Conservation (phyloP, 1,139 yeast genomes). For the Pichia kudriavzevii region DNA sequence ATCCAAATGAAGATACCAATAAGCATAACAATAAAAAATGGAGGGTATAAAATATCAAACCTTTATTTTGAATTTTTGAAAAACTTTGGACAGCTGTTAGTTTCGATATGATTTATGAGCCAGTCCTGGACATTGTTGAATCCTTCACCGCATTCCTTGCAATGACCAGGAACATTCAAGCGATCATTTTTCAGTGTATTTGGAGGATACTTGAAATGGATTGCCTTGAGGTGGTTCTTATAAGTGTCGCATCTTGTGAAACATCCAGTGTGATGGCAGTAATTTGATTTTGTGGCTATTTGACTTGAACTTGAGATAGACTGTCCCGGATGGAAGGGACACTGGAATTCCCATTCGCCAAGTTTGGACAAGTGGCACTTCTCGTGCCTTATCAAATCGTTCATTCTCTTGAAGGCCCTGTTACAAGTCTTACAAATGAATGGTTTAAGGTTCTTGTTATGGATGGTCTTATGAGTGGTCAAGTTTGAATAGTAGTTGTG, state of each 20-base stretch:
- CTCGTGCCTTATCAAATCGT: conserved; percentile 76
- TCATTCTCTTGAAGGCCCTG: conserved; percentile 83
- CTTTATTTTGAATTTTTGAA: conserved; percentile 10
- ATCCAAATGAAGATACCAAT: no score
- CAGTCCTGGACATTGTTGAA: conserved; percentile 72
- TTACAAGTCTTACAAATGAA: conserved; percentile 70
- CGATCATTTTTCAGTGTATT: conserved; percentile 82
- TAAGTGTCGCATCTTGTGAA: conserved; percentile 87
- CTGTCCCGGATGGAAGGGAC: conserved; percentile 31
- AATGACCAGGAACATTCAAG: conserved; percentile 56
- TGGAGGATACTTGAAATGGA: conserved; percentile 82
- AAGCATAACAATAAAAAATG: no score
- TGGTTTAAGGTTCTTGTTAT: conserved; percentile 68
- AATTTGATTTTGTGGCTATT: no score
- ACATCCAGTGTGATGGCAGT: conserved; percentile 77
- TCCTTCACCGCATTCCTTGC: conserved; percentile 64
- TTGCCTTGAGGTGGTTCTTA: conserved; percentile 82
- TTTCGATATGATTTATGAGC: conserved; percentile 68
- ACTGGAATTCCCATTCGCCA: conserved; percentile 44
- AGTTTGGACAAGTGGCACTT: conserved; percentile 75
- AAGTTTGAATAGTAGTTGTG: conserved; percentile 67
- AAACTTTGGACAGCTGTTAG: conserved; percentile 36
- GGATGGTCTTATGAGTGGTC: conserved; percentile 82
- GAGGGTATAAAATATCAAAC: no score
- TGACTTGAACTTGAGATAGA: conserved; percentile 9